Base-by-base conservation (phyloP, 2,329 filamentous ascomycete species). In the Fusarium coicis region DNA sequence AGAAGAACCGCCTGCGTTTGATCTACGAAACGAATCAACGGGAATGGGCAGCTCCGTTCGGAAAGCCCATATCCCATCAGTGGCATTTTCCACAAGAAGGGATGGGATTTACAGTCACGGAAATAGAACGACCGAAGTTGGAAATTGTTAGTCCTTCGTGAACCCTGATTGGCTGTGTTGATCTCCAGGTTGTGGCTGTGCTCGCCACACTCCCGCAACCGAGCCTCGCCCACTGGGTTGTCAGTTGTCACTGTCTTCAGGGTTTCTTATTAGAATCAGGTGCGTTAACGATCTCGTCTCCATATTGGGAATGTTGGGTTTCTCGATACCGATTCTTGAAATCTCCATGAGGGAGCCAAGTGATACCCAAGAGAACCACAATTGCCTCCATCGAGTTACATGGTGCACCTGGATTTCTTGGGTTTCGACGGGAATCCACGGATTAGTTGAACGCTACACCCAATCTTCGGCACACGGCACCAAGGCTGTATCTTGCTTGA, bases 181-280 rank as follows among this genome's bases (percentile, higher is more conserved):
- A 14, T 28, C 42, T 46, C 18, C 36, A 50, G 44, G 34, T 26
- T 68, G 74, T 79, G 75, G 77, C 77, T 77, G 69, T 74, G 77
- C 70, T 69, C 64, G 74, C 75, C 75, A 76, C 76, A 67, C 58
- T 58, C 32, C 53, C 14, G 30, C 54, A 67, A 46, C 58, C 54
- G 71, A 78, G 62, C 69, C 70, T 75, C 65, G 64, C 62, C 62
- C 63, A 47, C 34, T 36, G 28, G 12, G 39, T n/a, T 46, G 61
- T 69, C 57, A 47, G 44, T 47, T 21, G 44, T 47, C 19, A 44
- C 42, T 40, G 12, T 66, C 63, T 70, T 63, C 65, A 58, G 65
- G 63, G 67, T 54, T 49, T 62, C 47, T 63, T 36, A 23, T 54
- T 56, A 43, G 56, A 56, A 44, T 23, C 50, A 56, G 55, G 61